Base-by-base conservation (phyloP, 345 rosid species). In the Citrus hindsii region DNA sequence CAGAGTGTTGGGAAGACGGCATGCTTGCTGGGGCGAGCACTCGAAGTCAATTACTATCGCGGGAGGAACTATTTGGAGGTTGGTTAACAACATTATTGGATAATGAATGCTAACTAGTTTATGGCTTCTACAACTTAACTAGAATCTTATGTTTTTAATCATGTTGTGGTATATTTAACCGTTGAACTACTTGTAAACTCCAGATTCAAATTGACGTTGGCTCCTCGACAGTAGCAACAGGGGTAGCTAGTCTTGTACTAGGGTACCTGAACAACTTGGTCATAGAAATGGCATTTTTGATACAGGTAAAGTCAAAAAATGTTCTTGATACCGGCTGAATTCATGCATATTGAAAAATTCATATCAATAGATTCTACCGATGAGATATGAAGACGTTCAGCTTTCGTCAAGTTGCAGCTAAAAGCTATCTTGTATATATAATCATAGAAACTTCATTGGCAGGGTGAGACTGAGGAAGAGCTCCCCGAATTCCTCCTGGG, bases 1-100 rank as follows among this genome's bases (percentile, higher is more conserved):
- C 98, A 93, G 78, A 93, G 98, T 78, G 97, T 97, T 70, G 98
- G 98, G 38, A 97, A 94, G 87, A 92, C 92, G 75, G 91, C 97
- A 37, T 88, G 97, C 83, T 83, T 97, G 79, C 76, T 97, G 16
- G 98, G 97, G 73, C 97, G 90, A 65, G 86, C 90, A 59, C 98
- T 96, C 9, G 93, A 90, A 83, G 82, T 85, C 4, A 81, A 82
- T 78, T 94, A 94, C 72, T 87, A 71, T 69, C 91, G 84, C 0
- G 98, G 99, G 40, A 89, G 86, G 74, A 92, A 92, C 74, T 94
- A 97, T 88, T 82, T 94, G 74, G 98, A 93, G 98, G 98, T 97
- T 82, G 14, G 53, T 73, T 61, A 59, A n/a, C 8, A 21, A 66
- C 71, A 22, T 16, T 66, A 2, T 37, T 22, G 12, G 37, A 28